Percentiles rank a stretch among this genome's conserved stretches.
These are phyloP conservation scores for grape (Vitis vinifera) DNA, from an alignment of 164 flowering plant species.

Conservation along the genomic window DNA sequence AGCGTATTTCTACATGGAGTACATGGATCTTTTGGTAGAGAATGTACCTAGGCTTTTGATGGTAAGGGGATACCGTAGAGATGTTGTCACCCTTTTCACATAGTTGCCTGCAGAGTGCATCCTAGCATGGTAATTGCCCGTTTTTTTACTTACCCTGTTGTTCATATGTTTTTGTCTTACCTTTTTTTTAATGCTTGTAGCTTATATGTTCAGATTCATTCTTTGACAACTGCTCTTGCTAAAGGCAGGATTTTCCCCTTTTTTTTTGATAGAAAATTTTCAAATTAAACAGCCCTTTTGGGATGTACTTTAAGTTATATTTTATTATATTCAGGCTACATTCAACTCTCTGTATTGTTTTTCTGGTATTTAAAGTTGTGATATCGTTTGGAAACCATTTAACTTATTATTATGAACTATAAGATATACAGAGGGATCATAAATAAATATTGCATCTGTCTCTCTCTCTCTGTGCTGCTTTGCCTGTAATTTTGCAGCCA, in stretches of 20 bases:
- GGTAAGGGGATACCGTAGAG: slow-evolving; percentile 92
- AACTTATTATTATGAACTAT: neutral
- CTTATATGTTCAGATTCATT: slow-evolving; percentile 15
- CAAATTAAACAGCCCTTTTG: neutral
- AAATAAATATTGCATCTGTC: too few species aligned
- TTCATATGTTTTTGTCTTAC: slow-evolving; percentile 13
- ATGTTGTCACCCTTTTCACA: slow-evolving; percentile 95
- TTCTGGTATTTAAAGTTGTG: neutral
- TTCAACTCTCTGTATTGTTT: neutral
- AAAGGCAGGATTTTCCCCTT: neutral
- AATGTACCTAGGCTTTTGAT: slow-evolving; percentile 91
- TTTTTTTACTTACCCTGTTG: slow-evolving; percentile 3
- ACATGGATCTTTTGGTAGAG: slow-evolving; percentile 92
- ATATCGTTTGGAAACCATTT: neutral
- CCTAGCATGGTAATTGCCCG: neutral
- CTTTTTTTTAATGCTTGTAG: slow-evolving; percentile 1
- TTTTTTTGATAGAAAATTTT: neutral
- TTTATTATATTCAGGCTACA: neutral
- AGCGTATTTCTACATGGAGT: slow-evolving; percentile 95
- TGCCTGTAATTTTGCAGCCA: too few species aligned
- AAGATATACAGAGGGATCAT: neutral
- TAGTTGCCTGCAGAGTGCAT: slow-evolving; percentile 28
- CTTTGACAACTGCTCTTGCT: neutral
- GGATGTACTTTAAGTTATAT: too few species aligned
- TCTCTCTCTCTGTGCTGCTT: too few species aligned